A percentile compares a stretch with the other conserved stretches of the same genome.
Evolutionary conservation across 2,329 filamentous ascomycete species (phyloP).

Genomic region (Phaeosphaeria sp.): DNA sequence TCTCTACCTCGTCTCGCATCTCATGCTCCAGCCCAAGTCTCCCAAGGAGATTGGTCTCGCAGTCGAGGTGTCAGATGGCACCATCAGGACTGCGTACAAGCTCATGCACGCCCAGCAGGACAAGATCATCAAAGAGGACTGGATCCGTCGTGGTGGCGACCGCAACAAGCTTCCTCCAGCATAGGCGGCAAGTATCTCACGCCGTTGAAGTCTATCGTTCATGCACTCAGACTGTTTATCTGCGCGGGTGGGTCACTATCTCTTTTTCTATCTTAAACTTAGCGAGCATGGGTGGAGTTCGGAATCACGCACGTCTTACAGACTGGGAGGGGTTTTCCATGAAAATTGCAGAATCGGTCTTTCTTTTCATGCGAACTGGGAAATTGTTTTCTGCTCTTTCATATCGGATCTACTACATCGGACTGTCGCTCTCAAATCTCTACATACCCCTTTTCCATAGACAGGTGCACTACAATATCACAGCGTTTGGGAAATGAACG

Average conservation of each 20-base stretch:
- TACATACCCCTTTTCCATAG: conserved; percentile 13
- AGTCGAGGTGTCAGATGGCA: conserved; percentile 93
- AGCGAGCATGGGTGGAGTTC: conserved; percentile 20
- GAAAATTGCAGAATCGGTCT: conserved; percentile 1
- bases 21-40: conserved; percentile 78
- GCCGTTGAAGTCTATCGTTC: too few species aligned
- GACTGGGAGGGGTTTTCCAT: neutral
- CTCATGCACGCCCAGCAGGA: conserved; percentile 79
- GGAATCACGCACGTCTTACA: neutral
- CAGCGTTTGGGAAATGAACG: conserved; percentile 7
- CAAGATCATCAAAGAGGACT: conserved; percentile 75
- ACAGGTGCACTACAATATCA: conserved; percentile 7
- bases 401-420: too few species aligned
- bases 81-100: conserved; percentile 95
- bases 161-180: conserved; percentile 72
- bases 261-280: neutral
- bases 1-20: conserved; percentile 92
- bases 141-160: conserved; percentile 75
- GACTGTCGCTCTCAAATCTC: neutral
- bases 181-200: conserved; percentile 37
- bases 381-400: too few species aligned
- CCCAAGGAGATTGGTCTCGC: conserved; percentile 88
- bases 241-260: neutral
- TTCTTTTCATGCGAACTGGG: neutral
- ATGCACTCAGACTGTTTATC: neutral